These are phyloP conservation scores for Endocarpon pusillum DNA, from an alignment of 495 filamentous ascomycete genomes.

Conservation along the genomic window DNA sequence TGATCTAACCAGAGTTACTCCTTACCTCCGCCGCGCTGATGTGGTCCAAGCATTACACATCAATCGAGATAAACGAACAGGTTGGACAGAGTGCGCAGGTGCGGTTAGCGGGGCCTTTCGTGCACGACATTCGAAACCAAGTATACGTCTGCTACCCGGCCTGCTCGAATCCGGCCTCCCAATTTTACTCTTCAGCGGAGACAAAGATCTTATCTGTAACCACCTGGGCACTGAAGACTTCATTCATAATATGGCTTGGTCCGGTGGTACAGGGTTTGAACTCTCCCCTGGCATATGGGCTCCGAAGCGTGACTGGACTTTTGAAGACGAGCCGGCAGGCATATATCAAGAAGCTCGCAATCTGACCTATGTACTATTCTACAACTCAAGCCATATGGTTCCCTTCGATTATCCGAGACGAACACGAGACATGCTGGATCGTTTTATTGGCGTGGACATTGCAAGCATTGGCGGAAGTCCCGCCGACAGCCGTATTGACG, in stretches of 20 bases:
- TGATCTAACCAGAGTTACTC: slow-evolving; percentile 56
- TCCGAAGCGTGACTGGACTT: slow-evolving; percentile 81
- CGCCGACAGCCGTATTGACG: slow-evolving; percentile 73
- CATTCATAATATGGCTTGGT: slow-evolving; percentile 86
- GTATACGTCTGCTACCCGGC: slow-evolving; percentile 57
- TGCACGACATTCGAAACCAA: slow-evolving; percentile 48
- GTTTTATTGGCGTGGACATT: slow-evolving; percentile 90
- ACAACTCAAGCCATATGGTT: slow-evolving; percentile 95
- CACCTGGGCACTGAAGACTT: slow-evolving; percentile 85
- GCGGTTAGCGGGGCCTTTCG: slow-evolving; percentile 54
- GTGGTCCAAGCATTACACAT: slow-evolving; percentile 70
- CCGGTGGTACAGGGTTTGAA: slow-evolving; percentile 79
- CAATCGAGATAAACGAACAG: slow-evolving; percentile 59
- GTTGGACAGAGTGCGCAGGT: slow-evolving; percentile 84
- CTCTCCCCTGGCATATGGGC: slow-evolving; percentile 80
- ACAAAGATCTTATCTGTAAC: slow-evolving; percentile 92
- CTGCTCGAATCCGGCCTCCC: slow-evolving; percentile 55
- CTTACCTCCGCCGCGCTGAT: slow-evolving; percentile 70
- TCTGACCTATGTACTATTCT: slow-evolving; percentile 86
- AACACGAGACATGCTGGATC: slow-evolving; percentile 89
- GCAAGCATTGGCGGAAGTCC: slow-evolving; percentile 74
- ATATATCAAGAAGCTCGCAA: slow-evolving; percentile 90
- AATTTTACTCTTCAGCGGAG: slow-evolving; percentile 78
- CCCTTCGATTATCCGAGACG: slow-evolving; percentile 82
- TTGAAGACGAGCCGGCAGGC: slow-evolving; percentile 78